Percentiles rank a stretch among this genome's conserved stretches.
These are phyloP conservation scores for Xylaria sp. DNA, from an alignment of 2,329 filamentous ascomycete genomes.

Conservation along the genomic window DNA sequence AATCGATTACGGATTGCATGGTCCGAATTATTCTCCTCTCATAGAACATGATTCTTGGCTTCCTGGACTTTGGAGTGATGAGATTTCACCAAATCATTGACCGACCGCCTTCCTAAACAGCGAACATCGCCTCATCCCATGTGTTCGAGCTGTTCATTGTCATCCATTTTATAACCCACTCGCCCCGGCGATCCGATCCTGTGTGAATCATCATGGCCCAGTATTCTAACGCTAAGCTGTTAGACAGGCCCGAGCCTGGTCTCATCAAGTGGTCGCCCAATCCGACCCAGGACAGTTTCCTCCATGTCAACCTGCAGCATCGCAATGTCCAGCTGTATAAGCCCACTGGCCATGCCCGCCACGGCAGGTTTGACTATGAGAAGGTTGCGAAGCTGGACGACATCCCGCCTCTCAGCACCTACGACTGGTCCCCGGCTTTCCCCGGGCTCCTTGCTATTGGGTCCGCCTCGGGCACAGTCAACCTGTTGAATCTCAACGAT, in stretches of 20 bases:
- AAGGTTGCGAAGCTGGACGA: constrained; percentile 57
- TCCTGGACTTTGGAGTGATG: constrained; percentile 1
- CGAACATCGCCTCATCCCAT: constrained; percentile 1
- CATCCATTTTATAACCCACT: not conserved
- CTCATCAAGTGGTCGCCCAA: constrained; percentile 64
- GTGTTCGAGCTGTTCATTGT: not conserved
- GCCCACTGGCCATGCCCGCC: constrained; percentile 54
- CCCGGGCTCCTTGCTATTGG: constrained; percentile 68
- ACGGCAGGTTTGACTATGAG: constrained; percentile 52
- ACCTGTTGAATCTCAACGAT: constrained; percentile 67
- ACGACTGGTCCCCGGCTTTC: constrained; percentile 61
- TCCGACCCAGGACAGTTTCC: constrained; percentile 52
- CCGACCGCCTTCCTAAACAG: not conserved
- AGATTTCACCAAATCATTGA: not conserved
- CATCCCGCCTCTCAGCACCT: constrained; percentile 58
- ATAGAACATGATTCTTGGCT: not conserved
- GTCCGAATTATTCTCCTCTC: not conserved
- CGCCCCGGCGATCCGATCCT: not conserved
- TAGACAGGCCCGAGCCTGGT: constrained; percentile 58
- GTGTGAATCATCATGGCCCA: constrained; percentile 24
- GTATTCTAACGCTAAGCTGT: constrained; percentile 29
- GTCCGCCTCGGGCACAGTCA: constrained; percentile 68
- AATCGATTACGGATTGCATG: not conserved
- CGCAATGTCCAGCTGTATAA: constrained; percentile 59
- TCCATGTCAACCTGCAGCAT: constrained; percentile 61